Base-by-base conservation (phyloP, 352 stramenopile genomes). In the Phytophthora macrochlamydospora region DNA sequence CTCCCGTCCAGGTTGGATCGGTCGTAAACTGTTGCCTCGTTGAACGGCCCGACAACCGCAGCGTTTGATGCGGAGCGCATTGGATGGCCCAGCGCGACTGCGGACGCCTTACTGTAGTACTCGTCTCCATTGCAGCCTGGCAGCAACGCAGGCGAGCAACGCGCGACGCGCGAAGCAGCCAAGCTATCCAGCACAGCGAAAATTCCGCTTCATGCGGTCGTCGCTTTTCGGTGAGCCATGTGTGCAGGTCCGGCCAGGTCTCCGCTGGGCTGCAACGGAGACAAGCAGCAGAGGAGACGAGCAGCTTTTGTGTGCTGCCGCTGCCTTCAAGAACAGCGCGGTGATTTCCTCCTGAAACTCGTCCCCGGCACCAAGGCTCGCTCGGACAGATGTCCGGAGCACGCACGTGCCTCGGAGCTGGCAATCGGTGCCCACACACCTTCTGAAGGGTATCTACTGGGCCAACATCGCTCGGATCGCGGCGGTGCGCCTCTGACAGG, bases 171-270 rank as follows among this genome's bases (percentile, higher is more conserved):
- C 43, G 43, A 18, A 29, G 43, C 43, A 29, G 29, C 18, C 18
- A 24, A 24, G 18, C n/a, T 51, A 72, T 54, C 59, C 58, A 69
- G 59, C 50, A 63, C 49, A 44, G 13, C 29, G 45, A 72, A 76
- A 73, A 71, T 69, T 73, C 64, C 51, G 69, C 45, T 57, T 76
- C 64, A 76, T 72, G 63, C 45, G 49, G 43, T 76, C 58, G 68
- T 62, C 31, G 24, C 7, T 29, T 40, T 69, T 73, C 68, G 64
- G 63, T 76, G 67, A 52, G 64, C 46, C 33, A 49, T 51, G 46
- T 48, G 46, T 54, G 48, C 40, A 38, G 40, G 40, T 29, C 51
- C 60, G 66, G 61, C 62, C 66, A 65, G 59, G 59, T 65, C 56
- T 66, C 44, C 29, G 32, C 32, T 43, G 31, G 13, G 40, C 18